These are phyloP conservation scores for Aplosporella prunicola DNA, from an alignment of 2,329 filamentous ascomycete genomes.

Conservation along the genomic window DNA sequence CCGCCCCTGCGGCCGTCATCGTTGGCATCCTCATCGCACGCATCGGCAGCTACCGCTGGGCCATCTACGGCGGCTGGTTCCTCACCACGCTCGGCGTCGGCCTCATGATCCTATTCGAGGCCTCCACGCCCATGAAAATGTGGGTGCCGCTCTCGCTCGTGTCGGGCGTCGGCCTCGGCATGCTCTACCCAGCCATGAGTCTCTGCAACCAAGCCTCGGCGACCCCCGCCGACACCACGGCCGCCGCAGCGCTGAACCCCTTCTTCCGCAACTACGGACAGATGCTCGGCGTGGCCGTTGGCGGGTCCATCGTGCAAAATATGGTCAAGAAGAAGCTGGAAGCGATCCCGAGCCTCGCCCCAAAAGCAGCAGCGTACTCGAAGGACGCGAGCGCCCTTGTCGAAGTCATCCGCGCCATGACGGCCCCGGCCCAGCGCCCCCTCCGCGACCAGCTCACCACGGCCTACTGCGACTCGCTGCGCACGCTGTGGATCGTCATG, in stretches of 20 bases:
- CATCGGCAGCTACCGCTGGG: slow-evolving; percentile 18
- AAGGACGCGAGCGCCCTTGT: slow-evolving; percentile 20
- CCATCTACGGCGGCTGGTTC: slow-evolving; percentile 21
- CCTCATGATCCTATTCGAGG: slow-evolving; percentile 32
- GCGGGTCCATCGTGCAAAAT: slow-evolving; percentile 34
- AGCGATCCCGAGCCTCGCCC: slow-evolving; percentile 12
- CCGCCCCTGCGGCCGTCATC: slow-evolving; percentile 17
- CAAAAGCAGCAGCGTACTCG: slow-evolving; percentile 16
- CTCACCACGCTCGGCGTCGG: slow-evolving; percentile 35
- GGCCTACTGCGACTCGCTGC: slow-evolving; percentile 19
- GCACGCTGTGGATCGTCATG: slow-evolving; percentile 23
- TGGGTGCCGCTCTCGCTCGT: slow-evolving; percentile 39
- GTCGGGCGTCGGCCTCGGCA: slow-evolving; percentile 33
- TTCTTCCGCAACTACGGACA: slow-evolving; percentile 41
- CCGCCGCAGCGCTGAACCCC: slow-evolving; percentile 30
- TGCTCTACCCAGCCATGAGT: slow-evolving; percentile 33
- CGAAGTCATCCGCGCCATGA: slow-evolving; percentile 17
- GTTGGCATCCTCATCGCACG: slow-evolving; percentile 18
- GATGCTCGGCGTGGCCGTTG: slow-evolving; percentile 40
- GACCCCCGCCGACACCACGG: slow-evolving; percentile 29
- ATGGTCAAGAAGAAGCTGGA: slow-evolving; percentile 16
- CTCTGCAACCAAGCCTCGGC: slow-evolving; percentile 37
- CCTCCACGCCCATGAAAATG: slow-evolving; percentile 24
- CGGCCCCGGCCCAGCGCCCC: slow-evolving; percentile 13
- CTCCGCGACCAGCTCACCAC: slow-evolving; percentile 16